These are phyloP conservation scores for Globisporangium solare DNA, from an alignment of 352 stramenopile species.

Conservation along the genomic window DNA sequence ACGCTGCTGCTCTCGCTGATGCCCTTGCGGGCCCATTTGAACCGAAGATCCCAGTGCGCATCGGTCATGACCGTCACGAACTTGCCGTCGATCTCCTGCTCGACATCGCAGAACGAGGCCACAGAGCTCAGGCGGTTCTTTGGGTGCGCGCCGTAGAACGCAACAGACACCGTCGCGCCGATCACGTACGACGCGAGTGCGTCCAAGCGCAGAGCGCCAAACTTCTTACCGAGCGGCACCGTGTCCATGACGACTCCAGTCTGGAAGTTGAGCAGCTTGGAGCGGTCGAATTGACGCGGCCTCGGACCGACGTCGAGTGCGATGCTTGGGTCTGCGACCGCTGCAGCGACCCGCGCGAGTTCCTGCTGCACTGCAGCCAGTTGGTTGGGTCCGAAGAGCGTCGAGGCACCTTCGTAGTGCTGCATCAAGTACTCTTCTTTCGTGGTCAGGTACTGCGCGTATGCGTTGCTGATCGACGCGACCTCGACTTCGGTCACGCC, in stretches of 20 bases:
- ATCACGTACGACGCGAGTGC: constrained; percentile 21
- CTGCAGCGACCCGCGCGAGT: constrained; percentile 25
- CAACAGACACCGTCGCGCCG: constrained; percentile 23
- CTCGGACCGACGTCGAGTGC: constrained; percentile 26
- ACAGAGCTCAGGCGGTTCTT: constrained; percentile 32
- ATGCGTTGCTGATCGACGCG: constrained; percentile 41
- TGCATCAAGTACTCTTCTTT: constrained; percentile 53
- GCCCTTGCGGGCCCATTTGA: constrained; percentile 5
- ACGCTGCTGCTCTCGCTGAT: constrained; percentile 8
- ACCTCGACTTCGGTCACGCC: constrained; percentile 43
- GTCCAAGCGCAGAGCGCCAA: constrained; percentile 21
- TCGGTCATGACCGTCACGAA: constrained; percentile 35
- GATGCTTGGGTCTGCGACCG: constrained; percentile 17
- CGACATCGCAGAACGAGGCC: constrained; percentile 39
- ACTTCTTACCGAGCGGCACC: constrained; percentile 13
- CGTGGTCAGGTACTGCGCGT: constrained; percentile 54
- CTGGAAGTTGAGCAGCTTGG: constrained; percentile 26
- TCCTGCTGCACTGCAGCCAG: constrained; percentile 50
- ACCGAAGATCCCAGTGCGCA: constrained; percentile 26
- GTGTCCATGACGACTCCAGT: constrained; percentile 32
- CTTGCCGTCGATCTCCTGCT: constrained; percentile 16
- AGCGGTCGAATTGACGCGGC: constrained; percentile 28
- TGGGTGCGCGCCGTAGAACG: constrained; percentile 39
- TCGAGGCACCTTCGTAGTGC: constrained; percentile 65
- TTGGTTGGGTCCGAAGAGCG: constrained; percentile 60